These are phyloP conservation scores for Pythium graminicola DNA, from an alignment of 352 stramenopile species.

Conservation along the genomic window DNA sequence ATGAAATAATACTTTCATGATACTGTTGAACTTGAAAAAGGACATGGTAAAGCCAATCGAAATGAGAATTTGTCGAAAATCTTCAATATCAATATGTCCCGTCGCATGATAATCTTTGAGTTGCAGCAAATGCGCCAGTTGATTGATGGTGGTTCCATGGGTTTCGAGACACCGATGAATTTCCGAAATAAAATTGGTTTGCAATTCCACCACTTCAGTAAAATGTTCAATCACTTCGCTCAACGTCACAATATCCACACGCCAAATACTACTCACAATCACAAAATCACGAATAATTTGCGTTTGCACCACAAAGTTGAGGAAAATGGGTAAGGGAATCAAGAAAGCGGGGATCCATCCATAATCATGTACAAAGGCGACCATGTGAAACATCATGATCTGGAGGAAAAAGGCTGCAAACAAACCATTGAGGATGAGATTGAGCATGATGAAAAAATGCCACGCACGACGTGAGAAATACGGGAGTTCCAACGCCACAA, in stretches of 20 bases:
- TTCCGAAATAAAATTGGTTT: conserved; percentile 10
- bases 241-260: conserved; percentile 12
- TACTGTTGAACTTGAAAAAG: conserved; percentile 20
- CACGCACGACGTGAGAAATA: conserved; percentile 19
- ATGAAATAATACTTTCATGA: conserved; percentile 20
- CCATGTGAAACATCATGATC: conserved; percentile 21
- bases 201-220: conserved; percentile 9
- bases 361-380: conserved; percentile 3
- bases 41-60: conserved; percentile 19
- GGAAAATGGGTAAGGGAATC: conserved; percentile 10
- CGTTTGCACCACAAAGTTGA: conserved; percentile 18
- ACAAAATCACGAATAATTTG: conserved; percentile 17
- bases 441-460: conserved; percentile 22
- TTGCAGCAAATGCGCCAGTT: conserved; percentile 2
- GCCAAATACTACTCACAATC: conserved; percentile 21
- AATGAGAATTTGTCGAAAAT: conserved; percentile 16
- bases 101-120: conserved; percentile 1
- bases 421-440: conserved; percentile 19
- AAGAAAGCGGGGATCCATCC: conserved; percentile 6
- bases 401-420: conserved; percentile 20
- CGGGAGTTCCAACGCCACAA: conserved; percentile 1
- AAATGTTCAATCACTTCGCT: conserved; percentile 20
- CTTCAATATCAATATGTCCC: conserved; percentile 17
- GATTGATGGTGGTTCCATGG: neutral
- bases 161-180: conserved; percentile 10